Percentiles rank a stretch among this genome's conserved stretches.
Conservation (phyloP, 805 yeast genomes). For the Spathaspora girioi region DNA sequence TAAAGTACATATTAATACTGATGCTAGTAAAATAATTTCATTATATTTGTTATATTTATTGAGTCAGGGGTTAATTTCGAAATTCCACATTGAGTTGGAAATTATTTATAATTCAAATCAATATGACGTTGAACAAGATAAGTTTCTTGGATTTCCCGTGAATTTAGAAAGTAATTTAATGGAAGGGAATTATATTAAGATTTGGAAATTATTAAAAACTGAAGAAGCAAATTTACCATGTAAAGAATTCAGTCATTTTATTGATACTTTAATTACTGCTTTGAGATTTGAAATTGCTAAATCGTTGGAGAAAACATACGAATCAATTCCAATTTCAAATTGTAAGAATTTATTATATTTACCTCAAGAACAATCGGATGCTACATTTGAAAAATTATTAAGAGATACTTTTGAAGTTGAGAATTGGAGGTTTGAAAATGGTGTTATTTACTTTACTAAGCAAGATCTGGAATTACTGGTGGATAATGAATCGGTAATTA, state of each 20-base stretch:
- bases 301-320: slow-evolving; percentile 78
- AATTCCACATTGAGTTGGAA: slow-evolving; percentile 89
- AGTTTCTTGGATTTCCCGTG: slow-evolving; percentile 77
- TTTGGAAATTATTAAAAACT: slow-evolving; percentile 66
- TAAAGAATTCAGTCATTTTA: slow-evolving; percentile 76
- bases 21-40: slow-evolving; percentile 61
- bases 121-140: slow-evolving; percentile 59
- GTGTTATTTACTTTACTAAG: slow-evolving; percentile 36
- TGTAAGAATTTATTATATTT: slow-evolving; percentile 78
- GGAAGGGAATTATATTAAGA: slow-evolving; percentile 95
- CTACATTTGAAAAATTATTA: slow-evolving; percentile 27
- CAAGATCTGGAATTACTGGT: slow-evolving; percentile 47
- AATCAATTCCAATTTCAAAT: slow-evolving; percentile 71
- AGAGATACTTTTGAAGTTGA: slow-evolving; percentile 30
- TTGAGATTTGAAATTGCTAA: slow-evolving; percentile 83
- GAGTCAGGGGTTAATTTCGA: slow-evolving; percentile 79
- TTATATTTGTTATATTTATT: slow-evolving; percentile 72
- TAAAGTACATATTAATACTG: slow-evolving; percentile 28
- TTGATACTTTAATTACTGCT: slow-evolving; percentile 69
- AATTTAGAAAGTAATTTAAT: slow-evolving; percentile 88
- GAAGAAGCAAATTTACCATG: slow-evolving; percentile 54
- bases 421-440: slow-evolving; percentile 31
- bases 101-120: slow-evolving; percentile 50
- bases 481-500: slow-evolving; percentile 45
- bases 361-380: slow-evolving; percentile 39